These are phyloP conservation scores for Rhizomucor miehei DNA, from an alignment of 371 early-diverging fungal species.

Conservation along the genomic window DNA sequence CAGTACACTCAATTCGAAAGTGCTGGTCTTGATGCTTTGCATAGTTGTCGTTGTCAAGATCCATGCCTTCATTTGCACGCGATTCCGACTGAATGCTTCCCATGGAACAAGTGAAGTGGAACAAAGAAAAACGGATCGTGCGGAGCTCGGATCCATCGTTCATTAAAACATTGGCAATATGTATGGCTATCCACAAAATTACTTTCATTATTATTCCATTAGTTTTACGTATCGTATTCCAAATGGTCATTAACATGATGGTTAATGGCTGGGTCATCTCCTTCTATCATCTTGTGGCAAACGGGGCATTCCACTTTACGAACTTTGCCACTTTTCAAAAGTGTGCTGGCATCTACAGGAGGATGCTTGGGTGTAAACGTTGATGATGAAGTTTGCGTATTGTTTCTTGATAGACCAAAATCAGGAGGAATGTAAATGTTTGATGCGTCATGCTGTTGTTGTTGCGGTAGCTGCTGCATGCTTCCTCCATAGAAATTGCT, in stretches of 20 bases:
- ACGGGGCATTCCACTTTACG: constrained; percentile 45
- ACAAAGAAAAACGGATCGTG: neutral
- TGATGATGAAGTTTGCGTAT: constrained; percentile 9
- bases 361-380: constrained; percentile 24
- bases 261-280: constrained; percentile 48
- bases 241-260: constrained; percentile 50
- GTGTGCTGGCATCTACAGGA: constrained; percentile 33
- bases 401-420: constrained; percentile 26
- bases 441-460: constrained; percentile 17
- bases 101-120: neutral
- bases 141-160: neutral
- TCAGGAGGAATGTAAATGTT: constrained; percentile 34
- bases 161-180: neutral
- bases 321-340: constrained; percentile 30
- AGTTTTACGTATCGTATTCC: constrained; percentile 12
- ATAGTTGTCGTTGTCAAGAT: too few species aligned
- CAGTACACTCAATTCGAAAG: neutral
- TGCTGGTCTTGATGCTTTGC: neutral
- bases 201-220: too few species aligned
- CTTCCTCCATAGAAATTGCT: too few species aligned
- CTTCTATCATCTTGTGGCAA: constrained; percentile 44
- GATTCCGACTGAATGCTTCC: too few species aligned
- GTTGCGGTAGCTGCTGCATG: constrained; percentile 11
- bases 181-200: too few species aligned
- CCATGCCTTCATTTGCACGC: too few species aligned